Percentiles rank a stretch among this genome's conserved stretches.
Conservation (phyloP, 1,284 basidiomycete genomes). For the Cryptococcus sp. region DNA sequence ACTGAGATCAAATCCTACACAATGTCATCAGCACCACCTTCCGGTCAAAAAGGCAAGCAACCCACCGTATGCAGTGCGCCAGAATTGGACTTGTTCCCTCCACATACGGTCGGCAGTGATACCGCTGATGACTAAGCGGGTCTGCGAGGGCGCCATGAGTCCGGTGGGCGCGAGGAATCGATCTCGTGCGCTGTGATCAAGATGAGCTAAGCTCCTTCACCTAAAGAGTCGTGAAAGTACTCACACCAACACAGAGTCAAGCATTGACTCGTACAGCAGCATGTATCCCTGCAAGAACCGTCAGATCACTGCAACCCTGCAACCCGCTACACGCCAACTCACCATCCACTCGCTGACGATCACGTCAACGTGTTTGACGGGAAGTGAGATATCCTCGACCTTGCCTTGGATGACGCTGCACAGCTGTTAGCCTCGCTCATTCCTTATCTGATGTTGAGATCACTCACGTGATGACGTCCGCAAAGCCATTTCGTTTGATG, state of each 20-base stretch:
- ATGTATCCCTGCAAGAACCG: constrained; percentile 63
- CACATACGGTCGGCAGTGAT: constrained; percentile 74
- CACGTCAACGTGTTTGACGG: constrained; percentile 79
- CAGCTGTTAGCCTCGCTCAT: neutral
- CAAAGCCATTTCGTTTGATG: constrained; percentile 75
- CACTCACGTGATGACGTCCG: constrained; percentile 70
- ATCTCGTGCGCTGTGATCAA: constrained; percentile 66
- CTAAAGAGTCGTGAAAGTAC: constrained; percentile 4
- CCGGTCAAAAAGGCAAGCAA: neutral
- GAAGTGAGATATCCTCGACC: constrained; percentile 75
- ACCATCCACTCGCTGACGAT: constrained; percentile 99
- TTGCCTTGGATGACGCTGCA: constrained; percentile 78
- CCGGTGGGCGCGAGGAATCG: constrained; percentile 74
- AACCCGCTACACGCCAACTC: constrained; percentile 15
- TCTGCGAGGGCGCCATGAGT: constrained; percentile 90
- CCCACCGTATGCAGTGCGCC: constrained; percentile 86
- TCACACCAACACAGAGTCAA: constrained; percentile 81
- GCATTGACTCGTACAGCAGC: constrained; percentile 93
- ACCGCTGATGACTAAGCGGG: constrained; percentile 77
- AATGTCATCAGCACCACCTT: neutral
- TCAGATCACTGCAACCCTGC: neutral
- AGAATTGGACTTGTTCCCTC: constrained; percentile 82
- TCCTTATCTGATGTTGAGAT: constrained; percentile 3
- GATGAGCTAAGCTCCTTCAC: neutral
- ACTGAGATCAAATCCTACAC: constrained; percentile 76